Base-by-base conservation (phyloP, 2,329 filamentous ascomycete genomes). In the Chalara sp. region DNA sequence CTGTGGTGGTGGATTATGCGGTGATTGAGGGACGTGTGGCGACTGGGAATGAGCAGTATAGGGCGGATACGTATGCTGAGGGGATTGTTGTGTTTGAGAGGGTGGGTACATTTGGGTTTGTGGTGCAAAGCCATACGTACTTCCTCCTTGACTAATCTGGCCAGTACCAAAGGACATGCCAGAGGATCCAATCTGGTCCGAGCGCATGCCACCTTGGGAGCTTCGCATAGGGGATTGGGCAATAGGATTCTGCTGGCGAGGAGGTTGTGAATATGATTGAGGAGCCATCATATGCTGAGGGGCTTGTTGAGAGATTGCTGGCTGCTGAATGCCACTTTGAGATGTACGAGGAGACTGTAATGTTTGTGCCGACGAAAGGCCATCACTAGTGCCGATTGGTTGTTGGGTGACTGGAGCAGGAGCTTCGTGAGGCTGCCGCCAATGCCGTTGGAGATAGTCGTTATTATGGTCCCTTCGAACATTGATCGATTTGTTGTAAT, bases 401-500 rank as follows among this genome's bases (percentile, higher is more conserved):
- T 52, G 67, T 57, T 54, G 66, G 57, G 54, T 66, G 57, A 65
- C 51, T n/a, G 76, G 72, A 21, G 71, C 70, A 4, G 88, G 83
- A 53, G 86, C 82, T 64, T 96, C 89, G 58, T 95, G 90, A 8
- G 87, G 85, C 54, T 87, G 80, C 57, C 86, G 81, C 87, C 91
- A 97, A 57, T 90, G 79, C 50, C 82, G 83, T 49, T 92, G 84
- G 57, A 95, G 75, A 59, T 89, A 95, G 52, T 91, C 84, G 53
- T 77, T 80, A 52, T 93, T 86, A 69, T 87, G 84, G 39, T 83
- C 82, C 52, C 92, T 85, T 67, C 91, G 86, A 60, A 87, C 80
- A 62, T 87, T 89, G 47, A 97, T 76, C 44, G 80, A 79, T 61
- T 93, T 89, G 72, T 92, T 97, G 72, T 86, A 95, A 60, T 97